These are phyloP conservation scores for Debaryomyces udenii DNA, from an alignment of 1,139 yeast species.

Conservation along the genomic window DNA sequence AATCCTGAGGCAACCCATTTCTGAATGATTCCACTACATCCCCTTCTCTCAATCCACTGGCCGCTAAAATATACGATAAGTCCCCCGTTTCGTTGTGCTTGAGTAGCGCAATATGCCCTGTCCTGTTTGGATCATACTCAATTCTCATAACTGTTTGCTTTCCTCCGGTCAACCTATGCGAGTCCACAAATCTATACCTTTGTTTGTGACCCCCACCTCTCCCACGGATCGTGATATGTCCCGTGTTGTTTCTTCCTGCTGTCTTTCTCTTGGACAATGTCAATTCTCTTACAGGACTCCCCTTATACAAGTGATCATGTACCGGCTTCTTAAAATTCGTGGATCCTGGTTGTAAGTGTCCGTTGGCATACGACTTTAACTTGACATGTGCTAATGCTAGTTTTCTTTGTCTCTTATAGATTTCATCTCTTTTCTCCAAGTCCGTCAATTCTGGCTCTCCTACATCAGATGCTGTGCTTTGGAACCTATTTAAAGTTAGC, in stretches of 20 bases:
- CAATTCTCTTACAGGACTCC: slow-evolving; percentile 75
- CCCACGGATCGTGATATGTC: slow-evolving; percentile 88
- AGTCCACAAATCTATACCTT: slow-evolving; percentile 82
- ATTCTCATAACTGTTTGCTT: slow-evolving; percentile 81
- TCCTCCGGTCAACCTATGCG: slow-evolving; percentile 67
- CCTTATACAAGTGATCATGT: slow-evolving; percentile 84
- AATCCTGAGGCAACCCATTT: slow-evolving; percentile 78
- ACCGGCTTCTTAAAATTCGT: slow-evolving; percentile 90
- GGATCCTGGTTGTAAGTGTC: slow-evolving; percentile 76
- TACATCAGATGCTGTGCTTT: slow-evolving; percentile 17
- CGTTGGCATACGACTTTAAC: slow-evolving; percentile 76
- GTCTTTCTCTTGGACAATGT: slow-evolving; percentile 74
- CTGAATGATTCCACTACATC: slow-evolving; percentile 90
- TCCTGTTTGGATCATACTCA: slow-evolving; percentile 95
- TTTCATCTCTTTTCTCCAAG: slow-evolving; percentile 77
- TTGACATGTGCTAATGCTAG: slow-evolving; percentile 69
- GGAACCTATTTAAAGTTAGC: slow-evolving; percentile 13
- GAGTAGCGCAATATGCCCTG: slow-evolving; percentile 89
- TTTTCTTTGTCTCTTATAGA: slow-evolving; percentile 71
- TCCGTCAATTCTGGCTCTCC: slow-evolving; percentile 50
- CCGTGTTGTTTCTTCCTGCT: slow-evolving; percentile 90
- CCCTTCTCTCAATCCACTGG: slow-evolving; percentile 91
- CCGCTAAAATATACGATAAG: slow-evolving; percentile 81
- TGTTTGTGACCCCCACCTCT: slow-evolving; percentile 97
- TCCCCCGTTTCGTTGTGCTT: slow-evolving; percentile 64